These are phyloP conservation scores for Populus hybrid DNA, from an alignment of 441 rosid species.

Conservation along the genomic window DNA sequence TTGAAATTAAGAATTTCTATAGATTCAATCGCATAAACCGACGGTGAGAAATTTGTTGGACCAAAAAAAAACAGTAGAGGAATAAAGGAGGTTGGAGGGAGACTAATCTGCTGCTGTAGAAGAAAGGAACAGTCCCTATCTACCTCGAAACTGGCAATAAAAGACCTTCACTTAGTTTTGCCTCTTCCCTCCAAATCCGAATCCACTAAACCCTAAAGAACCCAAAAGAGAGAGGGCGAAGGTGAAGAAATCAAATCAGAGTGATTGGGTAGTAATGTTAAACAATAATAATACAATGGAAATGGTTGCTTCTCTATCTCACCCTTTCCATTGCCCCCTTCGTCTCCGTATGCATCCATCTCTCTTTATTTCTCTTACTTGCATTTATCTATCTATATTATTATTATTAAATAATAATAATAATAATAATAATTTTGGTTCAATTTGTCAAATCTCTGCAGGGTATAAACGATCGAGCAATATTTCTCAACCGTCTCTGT, in stretches of 20 bases:
- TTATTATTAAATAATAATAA: too few relatives aligned
- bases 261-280: not conserved
- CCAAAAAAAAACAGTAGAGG: too few relatives aligned
- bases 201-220: not conserved
- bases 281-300: conserved; percentile 36
- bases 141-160: not conserved
- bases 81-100: too few relatives aligned
- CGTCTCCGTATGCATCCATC: conserved; percentile 25
- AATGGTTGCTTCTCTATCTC: conserved; percentile 27
- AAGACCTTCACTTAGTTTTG: too few relatives aligned
- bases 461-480: conserved; percentile 28
- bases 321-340: conserved; percentile 25
- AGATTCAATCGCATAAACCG: too few relatives aligned
- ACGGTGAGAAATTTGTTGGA: too few relatives aligned
- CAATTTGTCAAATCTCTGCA: not conserved
- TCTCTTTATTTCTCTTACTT: not conserved
- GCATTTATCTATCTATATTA: not conserved
- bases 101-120: too few relatives aligned
- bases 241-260: not conserved
- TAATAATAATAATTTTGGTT: not conserved
- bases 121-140: not conserved
- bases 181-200: not conserved
- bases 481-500: conserved; percentile 26
- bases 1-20: too few relatives aligned
- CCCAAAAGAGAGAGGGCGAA: not conserved